Percentiles rank a stretch among this genome's conserved stretches.
These are phyloP conservation scores for Actinidia arguta DNA, from an alignment of 179 eudicot species.

Conservation along the genomic window DNA sequence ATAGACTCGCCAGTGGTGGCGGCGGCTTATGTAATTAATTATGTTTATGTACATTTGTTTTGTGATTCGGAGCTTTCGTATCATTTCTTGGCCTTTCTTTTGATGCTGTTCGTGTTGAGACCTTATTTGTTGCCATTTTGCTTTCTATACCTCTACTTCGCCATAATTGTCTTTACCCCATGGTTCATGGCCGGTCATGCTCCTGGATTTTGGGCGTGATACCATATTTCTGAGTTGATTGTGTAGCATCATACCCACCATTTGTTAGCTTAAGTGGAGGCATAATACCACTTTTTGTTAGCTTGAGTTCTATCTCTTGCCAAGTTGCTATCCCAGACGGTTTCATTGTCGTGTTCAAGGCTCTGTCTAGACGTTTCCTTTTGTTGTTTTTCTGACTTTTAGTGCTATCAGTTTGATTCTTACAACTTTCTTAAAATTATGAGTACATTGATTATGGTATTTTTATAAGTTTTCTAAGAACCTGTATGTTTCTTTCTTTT, in stretches of 20 bases:
- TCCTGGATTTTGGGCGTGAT: too few relatives aligned
- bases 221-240: background rate
- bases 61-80: too few relatives aligned
- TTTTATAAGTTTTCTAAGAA: background rate
- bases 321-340: background rate
- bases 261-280: background rate
- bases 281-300: background rate
- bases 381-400: background rate
- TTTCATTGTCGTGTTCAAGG: background rate
- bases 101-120: too few relatives aligned
- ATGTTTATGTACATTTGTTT: too few relatives aligned
- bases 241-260: slow-evolving; percentile 3
- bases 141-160: too few relatives aligned
- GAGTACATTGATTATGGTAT: background rate
- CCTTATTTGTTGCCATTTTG: too few relatives aligned
- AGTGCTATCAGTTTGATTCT: background rate
- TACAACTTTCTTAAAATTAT: background rate
- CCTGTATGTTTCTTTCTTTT: slow-evolving; percentile 21
- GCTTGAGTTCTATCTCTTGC: background rate
- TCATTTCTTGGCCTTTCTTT: too few relatives aligned
- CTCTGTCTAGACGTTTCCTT: background rate
- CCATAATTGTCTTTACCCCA: too few relatives aligned
- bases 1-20: too few relatives aligned
- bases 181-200: too few relatives aligned
- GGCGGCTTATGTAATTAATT: too few relatives aligned